Evolutionary conservation across 768 basidiomycete species (phyloP).

Genomic region (Sporobolomyces phaffii): DNA sequence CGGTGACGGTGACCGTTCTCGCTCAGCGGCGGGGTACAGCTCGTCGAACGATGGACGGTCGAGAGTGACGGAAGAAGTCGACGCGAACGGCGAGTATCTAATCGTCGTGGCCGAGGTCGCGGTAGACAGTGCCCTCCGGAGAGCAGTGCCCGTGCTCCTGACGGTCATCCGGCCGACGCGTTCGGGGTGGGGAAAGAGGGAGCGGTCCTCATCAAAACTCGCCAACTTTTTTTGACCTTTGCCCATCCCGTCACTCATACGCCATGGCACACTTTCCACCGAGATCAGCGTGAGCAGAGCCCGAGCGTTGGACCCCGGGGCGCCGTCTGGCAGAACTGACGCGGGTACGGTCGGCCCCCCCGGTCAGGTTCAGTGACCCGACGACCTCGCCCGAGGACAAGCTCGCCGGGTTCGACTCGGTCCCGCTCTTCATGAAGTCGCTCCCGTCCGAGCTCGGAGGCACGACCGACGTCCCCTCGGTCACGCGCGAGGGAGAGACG

Average conservation of each 20-base stretch:
- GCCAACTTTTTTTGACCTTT: neutral
- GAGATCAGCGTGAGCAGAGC: neutral
- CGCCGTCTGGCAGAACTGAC: no score
- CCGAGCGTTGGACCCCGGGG: neutral
- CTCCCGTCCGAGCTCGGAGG: conserved; percentile 53
- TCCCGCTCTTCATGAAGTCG: conserved; percentile 88
- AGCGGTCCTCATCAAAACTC: neutral
- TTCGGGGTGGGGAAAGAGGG: neutral
- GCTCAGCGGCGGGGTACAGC: neutral
- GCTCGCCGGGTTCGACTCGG: conserved; percentile 55
- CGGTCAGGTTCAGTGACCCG: neutral
- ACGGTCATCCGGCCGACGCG: neutral
- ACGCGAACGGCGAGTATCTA: neutral
- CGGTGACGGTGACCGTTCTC: no score
- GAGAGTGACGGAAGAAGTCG: neutral
- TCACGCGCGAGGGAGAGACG: conserved; percentile 49
- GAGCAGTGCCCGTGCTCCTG: no score
- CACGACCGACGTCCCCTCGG: neutral
- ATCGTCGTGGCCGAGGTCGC: neutral
- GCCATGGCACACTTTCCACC: no score
- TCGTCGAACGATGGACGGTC: neutral
- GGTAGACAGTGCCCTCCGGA: no score
- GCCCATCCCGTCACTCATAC: no score
- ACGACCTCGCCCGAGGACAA: neutral
- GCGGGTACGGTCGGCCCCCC: no score